Evolutionary conservation across 169 alveolate genomes (phyloP), one percentile per base, ranked within the genome.

Genomic region (Cryptosporidium parvum): DNA sequence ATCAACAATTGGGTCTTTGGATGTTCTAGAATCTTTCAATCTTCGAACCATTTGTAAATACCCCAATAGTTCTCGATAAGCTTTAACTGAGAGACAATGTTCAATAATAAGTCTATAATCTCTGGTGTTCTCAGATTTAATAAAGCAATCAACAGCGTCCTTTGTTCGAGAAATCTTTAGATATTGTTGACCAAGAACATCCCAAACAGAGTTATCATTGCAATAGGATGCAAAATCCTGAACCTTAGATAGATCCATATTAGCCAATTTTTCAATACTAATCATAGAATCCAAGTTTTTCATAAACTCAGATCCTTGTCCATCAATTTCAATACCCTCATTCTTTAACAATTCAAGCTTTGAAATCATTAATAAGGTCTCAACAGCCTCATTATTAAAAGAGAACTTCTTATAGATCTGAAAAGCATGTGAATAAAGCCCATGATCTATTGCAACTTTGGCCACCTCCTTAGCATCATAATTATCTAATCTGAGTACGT

Each of bases 401-500:
- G 96, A 95, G 87, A 91, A 93, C 93, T 97, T 97, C 86, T 95
- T 97, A 94, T 96, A 97, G 51, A 97, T 97, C 84, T 95, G 94
- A 84, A 96, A 93, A 6, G 99, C 99, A 94, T 97, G 99, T 91
- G 97, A 99, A 59, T 93, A 65, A 80, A 85, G 33, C 21, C 86
- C 86, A 61, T 92, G 91, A 8, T 92, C 92, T 75, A 70, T 91
- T 9, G 98, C 99, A 69, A 97, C 96, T 91, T 95, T 92, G 51
- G 99, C 99, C 9, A 98, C 96, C 92, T 97, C 99, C 39, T 95
- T 96, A 51, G 99, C 99, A 92, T 98, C 99, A 93, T 96, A 98
- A 93, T 97, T 97, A 92, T 97, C 98, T 67, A 98, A 96, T 75
- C 99, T 97, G 94, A 96, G 96, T 70, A 99, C 95, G 94, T 98